Percentiles rank a stretch among this genome's conserved stretches.
Evolutionary conservation across 805 yeast species (phyloP).

Genomic region (Kuraishia piskuri): DNA sequence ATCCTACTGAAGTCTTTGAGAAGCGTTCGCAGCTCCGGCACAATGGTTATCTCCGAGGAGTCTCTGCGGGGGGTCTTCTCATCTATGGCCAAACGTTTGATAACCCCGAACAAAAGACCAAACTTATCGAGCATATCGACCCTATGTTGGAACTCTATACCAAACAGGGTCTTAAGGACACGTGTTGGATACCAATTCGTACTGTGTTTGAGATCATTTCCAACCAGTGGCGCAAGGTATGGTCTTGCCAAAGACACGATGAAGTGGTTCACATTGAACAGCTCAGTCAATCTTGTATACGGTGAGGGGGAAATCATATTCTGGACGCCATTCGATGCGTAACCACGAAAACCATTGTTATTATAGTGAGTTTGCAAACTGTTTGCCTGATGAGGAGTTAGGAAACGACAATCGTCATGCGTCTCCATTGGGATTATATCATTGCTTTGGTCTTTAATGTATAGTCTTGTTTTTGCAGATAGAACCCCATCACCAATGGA

Average conservation of each 20-base stretch:
- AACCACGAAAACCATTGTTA: not conserved
- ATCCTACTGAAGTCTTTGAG: conserved; percentile 66
- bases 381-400: conserved; percentile 33
- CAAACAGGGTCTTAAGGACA: conserved; percentile 39
- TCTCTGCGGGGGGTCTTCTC: conserved; percentile 77
- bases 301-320: conserved; percentile 41
- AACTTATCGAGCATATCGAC: conserved; percentile 70
- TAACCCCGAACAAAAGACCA: conserved; percentile 61
- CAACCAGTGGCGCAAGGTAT: conserved; percentile 81
- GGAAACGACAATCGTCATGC: conserved; percentile 28
- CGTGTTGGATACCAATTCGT: conserved; percentile 23
- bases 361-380: not conserved
- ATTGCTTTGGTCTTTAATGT: conserved; percentile 47
- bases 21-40: conserved; percentile 73
- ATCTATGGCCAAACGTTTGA: conserved; percentile 76
- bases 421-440: conserved; percentile 31
- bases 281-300: conserved; percentile 80
- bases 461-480: conserved; percentile 51
- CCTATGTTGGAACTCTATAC: conserved; percentile 79
- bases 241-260: conserved; percentile 90
- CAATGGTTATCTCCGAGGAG: conserved; percentile 76
- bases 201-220: conserved; percentile 71
- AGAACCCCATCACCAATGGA: conserved; percentile 69
- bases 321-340: conserved; percentile 16
- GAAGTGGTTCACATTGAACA: conserved; percentile 92